These are phyloP conservation scores for Tetracladium setigerum DNA, from an alignment of 495 filamentous ascomycete species.

Conservation along the genomic window DNA sequence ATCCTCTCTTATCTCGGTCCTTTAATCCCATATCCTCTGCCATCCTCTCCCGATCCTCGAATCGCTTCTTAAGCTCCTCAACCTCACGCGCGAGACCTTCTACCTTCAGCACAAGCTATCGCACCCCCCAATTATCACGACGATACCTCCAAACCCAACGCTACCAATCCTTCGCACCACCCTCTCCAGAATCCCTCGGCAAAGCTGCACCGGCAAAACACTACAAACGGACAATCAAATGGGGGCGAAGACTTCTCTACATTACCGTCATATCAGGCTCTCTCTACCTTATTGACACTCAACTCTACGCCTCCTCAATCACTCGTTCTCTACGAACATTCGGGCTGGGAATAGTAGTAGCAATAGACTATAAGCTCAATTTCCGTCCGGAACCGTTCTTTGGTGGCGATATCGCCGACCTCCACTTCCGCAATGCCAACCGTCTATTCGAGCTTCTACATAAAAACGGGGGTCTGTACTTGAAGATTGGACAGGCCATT, in stretches of 20 bases:
- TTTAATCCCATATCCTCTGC: not conserved
- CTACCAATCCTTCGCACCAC: conserved; percentile 72
- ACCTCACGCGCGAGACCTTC: not conserved
- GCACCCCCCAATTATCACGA: not conserved
- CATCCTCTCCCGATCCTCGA: not conserved
- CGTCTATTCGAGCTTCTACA: conserved; percentile 71
- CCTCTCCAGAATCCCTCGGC: conserved; percentile 71
- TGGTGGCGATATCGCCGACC: conserved; percentile 54
- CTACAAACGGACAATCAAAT: conserved; percentile 63
- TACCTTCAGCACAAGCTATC: not conserved
- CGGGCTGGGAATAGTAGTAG: conserved; percentile 67
- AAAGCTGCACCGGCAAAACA: conserved; percentile 58
- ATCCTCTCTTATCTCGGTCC: not conserved
- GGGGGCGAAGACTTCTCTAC: conserved; percentile 64
- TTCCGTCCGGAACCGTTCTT: conserved; percentile 72
- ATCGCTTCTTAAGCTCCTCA: not conserved
- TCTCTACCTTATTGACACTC: conserved; percentile 58
- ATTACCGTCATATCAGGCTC: conserved; percentile 49
- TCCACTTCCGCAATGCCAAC: conserved; percentile 79
- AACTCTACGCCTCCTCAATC: conserved; percentile 69
- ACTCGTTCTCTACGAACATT: conserved; percentile 80
- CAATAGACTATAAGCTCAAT: conserved; percentile 93
- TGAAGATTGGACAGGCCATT: conserved; percentile 97
- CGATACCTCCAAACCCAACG: conserved; percentile 16
- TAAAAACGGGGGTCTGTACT: conserved; percentile 84